Conservation (phyloP, 768 basidiomycete genomes). For the Hypsizygus marmoreus region DNA sequence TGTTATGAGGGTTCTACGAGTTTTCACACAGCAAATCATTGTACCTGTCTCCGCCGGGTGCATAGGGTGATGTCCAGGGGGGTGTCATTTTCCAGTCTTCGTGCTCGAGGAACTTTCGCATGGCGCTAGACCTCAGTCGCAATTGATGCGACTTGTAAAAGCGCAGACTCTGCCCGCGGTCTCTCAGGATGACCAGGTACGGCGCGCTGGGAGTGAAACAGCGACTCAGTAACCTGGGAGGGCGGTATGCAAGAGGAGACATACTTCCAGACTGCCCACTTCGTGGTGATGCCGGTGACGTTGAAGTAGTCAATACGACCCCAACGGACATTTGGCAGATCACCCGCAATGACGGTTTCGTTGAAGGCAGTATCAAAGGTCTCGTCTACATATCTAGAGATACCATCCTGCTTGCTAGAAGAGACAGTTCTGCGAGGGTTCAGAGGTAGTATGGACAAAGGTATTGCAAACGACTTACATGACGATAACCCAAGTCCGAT, state of each 20-base stretch:
- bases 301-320: constrained; percentile 87
- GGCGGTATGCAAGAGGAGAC: background rate
- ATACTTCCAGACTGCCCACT: constrained; percentile 86
- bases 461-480: constrained; percentile 52
- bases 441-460: constrained; percentile 9
- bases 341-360: constrained; percentile 54
- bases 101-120: constrained; percentile 67
- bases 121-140: constrained; percentile 55
- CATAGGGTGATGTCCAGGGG: constrained; percentile 69
- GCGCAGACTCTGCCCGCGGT: constrained; percentile 77
- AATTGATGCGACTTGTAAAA: constrained; percentile 73
- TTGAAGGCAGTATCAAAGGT: constrained; percentile 79
- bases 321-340: constrained; percentile 74
- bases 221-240: no score
- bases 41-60: constrained; percentile 78
- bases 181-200: constrained; percentile 64
- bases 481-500: constrained; percentile 76
- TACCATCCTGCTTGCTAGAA: constrained; percentile 56
- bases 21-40: constrained; percentile 2
- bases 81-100: constrained; percentile 64
- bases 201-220: constrained; percentile 60
- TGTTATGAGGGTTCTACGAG: background rate
- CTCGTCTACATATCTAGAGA: constrained; percentile 72
- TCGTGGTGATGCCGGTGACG: constrained; percentile 81
- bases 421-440: constrained; percentile 52